phyloP scores from a whole-genome alignment of 1,139 yeast genomes.

The Yarrowia galli region DNA sequence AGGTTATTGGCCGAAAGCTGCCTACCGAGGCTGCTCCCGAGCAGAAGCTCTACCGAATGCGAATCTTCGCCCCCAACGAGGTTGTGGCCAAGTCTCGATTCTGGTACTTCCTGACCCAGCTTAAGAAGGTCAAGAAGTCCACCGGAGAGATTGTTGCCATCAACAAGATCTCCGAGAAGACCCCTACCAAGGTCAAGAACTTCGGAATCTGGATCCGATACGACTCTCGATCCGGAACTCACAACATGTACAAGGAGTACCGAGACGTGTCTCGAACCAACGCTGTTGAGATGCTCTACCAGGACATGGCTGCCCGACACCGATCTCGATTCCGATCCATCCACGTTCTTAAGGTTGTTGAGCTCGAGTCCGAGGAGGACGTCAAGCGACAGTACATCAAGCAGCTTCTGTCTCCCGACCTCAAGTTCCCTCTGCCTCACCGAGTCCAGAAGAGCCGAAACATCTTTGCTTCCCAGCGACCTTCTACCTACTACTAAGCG shows the following conservation, averaged over 20 bases:
- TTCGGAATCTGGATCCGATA: conserved; percentile 99
- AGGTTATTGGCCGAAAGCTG: conserved; percentile 99
- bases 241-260: conserved; percentile 99
- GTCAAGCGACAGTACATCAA: conserved; percentile 99
- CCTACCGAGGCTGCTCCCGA: conserved; percentile 99
- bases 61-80: conserved; percentile 98
- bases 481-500: conserved; percentile 91
- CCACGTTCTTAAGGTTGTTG: conserved; percentile 96
- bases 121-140: conserved; percentile 99
- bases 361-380: conserved; percentile 95
- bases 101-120: conserved; percentile 99
- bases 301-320: conserved; percentile 99
- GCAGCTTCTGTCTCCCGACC: conserved; percentile 95
- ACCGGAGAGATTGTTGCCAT: conserved; percentile 98
- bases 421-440: conserved; percentile 99
- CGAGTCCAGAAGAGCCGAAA: conserved; percentile 92
- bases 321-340: conserved; percentile 99
- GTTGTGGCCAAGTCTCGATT: conserved; percentile 99
- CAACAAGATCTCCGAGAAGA: conserved; percentile 89
- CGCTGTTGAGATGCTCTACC: conserved; percentile 99
- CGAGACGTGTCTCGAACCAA: conserved; percentile 99
- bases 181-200: conserved; percentile 99
- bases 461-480: conserved; percentile 91
- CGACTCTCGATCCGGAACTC: conserved; percentile 99
- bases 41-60: conserved; percentile 99